Evolutionary conservation across 2,329 filamentous ascomycete genomes (phyloP), one percentile per base, ranked within the genome.

Genomic region (Xylariales sp.): DNA sequence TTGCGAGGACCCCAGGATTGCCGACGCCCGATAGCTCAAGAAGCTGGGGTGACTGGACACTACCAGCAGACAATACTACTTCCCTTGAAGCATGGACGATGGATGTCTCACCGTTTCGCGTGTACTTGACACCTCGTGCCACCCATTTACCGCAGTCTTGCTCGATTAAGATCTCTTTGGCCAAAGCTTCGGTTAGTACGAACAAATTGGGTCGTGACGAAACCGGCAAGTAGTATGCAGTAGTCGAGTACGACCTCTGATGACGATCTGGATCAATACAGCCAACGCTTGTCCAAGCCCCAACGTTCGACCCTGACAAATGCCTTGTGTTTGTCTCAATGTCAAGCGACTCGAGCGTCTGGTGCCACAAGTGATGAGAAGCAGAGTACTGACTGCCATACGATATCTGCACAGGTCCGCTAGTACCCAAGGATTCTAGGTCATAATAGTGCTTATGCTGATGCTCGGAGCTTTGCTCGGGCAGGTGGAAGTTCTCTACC

Each of bases 1-100:
- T 53, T 11, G 61, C 48, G 4, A 76, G 59, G 6, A 74, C 51
- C 0, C 62, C 52, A 3, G 62, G 59, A 33, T 67, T 62, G 4
- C 80, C 80, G 28, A 84, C 68, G 0, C 80, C 80, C 0, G 77
- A 82, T 2, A 82, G 61, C 47, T 84, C 79, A n/a, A 76, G 68
- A 12, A 79, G 62, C 57, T 74, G 77, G 4, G 71, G 80, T 8
- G 74, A 79, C 52, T 73, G 70, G 29, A 76, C 62, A 20, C 68
- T 72, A 0, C 81, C 81, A 1, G 77, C 78, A 4, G 73, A 72
- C 3, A 85, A 56, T 27, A 85, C 69, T 9, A 82, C 68, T 49
- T 84, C 80, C 38, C 57, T 47, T 4, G 28, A 31, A 5, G 52
- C 62, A 8, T 47, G 64, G 3, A 65, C 56, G 4, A 53, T 51